Evolutionary conservation across 2,329 filamentous ascomycete species (phyloP), one percentile per base, ranked within the genome.

Genomic region (Periconia sp.): DNA sequence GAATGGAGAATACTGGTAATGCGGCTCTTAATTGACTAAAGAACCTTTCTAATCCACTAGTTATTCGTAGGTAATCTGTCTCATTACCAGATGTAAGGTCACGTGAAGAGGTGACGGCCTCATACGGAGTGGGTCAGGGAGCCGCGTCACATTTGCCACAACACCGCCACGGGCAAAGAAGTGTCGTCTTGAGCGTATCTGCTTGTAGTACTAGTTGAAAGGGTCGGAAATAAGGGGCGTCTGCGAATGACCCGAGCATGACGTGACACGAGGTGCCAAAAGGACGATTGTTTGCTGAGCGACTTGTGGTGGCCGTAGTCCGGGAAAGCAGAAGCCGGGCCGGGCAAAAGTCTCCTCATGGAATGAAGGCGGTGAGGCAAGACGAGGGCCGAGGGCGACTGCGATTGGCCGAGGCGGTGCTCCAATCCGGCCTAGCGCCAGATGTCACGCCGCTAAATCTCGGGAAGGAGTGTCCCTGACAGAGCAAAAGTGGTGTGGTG

Each of bases 401-500:
- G 26, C 34, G 36, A 40, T 36, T 36, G 38, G 39, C 23, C 13
- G 21, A 16, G n/a, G 18, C 16, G 28, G 16, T 5, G n/a, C 25
- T 2, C 34, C 11, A 12, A 29, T 21, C 5, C 5, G 22, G 13
- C 15, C 19, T 43, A 36, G 40, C 25, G 33, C 17, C 24, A 12
- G 12, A 5, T n/a, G n/a, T n/a, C n/a, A n/a, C n/a, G n/a, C 21
- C 30, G 30, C 42, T 32, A 40, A 45, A 36, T 44, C 36, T 41
- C 54, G 58, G 56, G 55, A 52, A 52, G 34, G 48, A 43, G 36
- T 36, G 37, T 49, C 45, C 54, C 58, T 58, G 50, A 46, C 41
- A 48, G 50, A n/a, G 18, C 38, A 26, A 60, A 63, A 65, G 60
- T 65, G 57, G 60, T 56, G 50, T 49, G 44, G 42, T 41, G 28